Evolutionary conservation across 306 rosid species (phyloP).

Genomic region (Purshia tridentata): DNA sequence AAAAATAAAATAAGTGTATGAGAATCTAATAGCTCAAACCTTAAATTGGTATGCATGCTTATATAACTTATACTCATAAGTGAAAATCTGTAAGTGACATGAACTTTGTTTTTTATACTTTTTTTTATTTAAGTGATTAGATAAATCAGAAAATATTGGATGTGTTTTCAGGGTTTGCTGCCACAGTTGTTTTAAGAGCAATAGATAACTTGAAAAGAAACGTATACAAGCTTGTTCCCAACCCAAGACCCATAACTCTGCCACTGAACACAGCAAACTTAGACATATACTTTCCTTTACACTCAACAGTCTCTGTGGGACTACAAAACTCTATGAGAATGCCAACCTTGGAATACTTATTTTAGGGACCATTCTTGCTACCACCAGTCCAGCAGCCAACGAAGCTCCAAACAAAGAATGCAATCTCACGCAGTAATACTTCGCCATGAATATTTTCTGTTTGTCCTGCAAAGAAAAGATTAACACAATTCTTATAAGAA

Average conservation of each 20-base stretch:
- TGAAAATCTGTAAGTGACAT: no score
- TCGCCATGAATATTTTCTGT: conserved; percentile 87
- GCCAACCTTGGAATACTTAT: conserved; percentile 21
- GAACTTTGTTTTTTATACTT: no score
- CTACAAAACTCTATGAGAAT: conserved; percentile 15
- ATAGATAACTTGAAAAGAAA: not conserved
- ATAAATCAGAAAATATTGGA: no score
- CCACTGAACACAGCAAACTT: not conserved
- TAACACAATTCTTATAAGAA: not conserved
- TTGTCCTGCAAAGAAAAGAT: conserved; percentile 54
- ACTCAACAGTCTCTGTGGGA: no score
- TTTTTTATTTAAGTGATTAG: no score
- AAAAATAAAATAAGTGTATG: no score
- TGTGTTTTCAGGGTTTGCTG: no score
- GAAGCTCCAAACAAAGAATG: conserved; percentile 83
- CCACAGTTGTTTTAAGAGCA: not conserved
- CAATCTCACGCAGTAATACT: conserved; percentile 82
- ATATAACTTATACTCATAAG: no score
- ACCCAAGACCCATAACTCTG: not conserved
- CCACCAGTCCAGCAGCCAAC: conserved; percentile 69
- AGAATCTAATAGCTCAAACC: no score
- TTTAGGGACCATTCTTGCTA: conserved; percentile 44
- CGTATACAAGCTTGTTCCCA: not conserved
- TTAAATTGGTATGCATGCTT: no score
- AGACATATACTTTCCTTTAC: no score